A percentile compares a stretch with the other conserved stretches of the same genome.
phyloP scores from a whole-genome alignment of 2,329 filamentous ascomycete genomes.

The Drechmeria coniospora region DNA sequence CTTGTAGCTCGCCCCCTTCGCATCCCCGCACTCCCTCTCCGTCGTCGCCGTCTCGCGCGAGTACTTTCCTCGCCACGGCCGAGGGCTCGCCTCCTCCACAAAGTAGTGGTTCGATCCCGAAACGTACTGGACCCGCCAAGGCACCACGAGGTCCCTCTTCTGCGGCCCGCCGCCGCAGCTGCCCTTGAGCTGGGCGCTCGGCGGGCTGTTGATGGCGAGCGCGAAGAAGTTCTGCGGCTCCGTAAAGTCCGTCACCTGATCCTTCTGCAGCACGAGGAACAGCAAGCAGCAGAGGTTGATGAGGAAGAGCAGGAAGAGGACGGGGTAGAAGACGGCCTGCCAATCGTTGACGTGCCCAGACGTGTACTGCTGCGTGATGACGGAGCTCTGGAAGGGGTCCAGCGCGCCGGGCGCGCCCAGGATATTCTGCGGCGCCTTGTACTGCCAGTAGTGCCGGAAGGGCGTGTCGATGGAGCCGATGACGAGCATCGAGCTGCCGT shows the following conservation, averaged over 20 bases:
- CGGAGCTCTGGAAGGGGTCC: conserved; percentile 46
- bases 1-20: conserved; percentile 11
- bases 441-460: conserved; percentile 42
- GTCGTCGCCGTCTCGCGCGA: conserved; percentile 18
- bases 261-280: conserved; percentile 39
- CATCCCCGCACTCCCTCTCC: conserved; percentile 6
- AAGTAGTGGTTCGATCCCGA: conserved; percentile 25
- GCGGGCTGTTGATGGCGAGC: conserved; percentile 47
- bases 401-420: conserved; percentile 28
- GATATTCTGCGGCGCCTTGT: conserved; percentile 14
- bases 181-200: conserved; percentile 19
- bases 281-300: conserved; percentile 50
- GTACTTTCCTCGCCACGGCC: conserved; percentile 13
- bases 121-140: conserved; percentile 25
- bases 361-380: conserved; percentile 54
- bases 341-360: conserved; percentile 45
- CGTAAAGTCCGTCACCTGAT: conserved; percentile 62
- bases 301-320: conserved; percentile 49
- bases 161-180: conserved; percentile 22
- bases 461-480: conserved; percentile 42
- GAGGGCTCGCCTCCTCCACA: conserved; percentile 21
- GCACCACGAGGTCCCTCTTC: conserved; percentile 20
- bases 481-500: conserved; percentile 51
- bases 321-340: conserved; percentile 51
- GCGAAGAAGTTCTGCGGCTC: conserved; percentile 64